phyloP scores from a whole-genome alignment of 345 rosid species.

The Eucalyptus pauciflora region DNA sequence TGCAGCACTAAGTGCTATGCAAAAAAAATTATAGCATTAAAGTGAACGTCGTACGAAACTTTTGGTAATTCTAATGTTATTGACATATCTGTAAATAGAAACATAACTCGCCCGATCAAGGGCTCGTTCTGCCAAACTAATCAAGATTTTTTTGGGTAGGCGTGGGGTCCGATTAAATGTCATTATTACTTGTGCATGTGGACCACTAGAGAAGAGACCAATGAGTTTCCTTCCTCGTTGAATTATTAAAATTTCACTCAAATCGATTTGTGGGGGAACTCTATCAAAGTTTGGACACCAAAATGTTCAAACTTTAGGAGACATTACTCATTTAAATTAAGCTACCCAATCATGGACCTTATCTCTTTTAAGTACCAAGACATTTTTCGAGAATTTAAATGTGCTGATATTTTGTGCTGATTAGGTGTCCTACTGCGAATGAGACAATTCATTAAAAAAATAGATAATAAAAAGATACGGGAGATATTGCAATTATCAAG shows the following conservation, averaged over 20 bases:
- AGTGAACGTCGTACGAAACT: accelerated
- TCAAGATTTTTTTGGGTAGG: neutral
- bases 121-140: neutral
- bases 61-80: too few species aligned
- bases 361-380: neutral
- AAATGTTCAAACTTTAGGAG: neutral
- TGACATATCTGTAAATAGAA: too few species aligned
- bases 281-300: neutral
- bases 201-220: neutral
- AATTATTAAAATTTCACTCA: neutral
- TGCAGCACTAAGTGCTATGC: too few species aligned
- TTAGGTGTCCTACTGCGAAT: neutral
- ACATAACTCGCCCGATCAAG: too few species aligned
- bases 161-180: neutral
- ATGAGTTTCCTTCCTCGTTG: neutral
- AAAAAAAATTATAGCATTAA: too few species aligned
- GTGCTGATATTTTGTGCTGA: neutral
- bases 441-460: neutral
- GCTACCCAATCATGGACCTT: neutral
- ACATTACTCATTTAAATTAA: neutral
- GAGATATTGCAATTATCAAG: neutral
- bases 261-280: neutral
- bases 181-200: neutral
- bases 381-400: neutral
- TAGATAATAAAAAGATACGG: neutral